Evolutionary conservation across 106 monocot genomes (phyloP).

Genomic region (Alisma plantagoaquatica): DNA sequence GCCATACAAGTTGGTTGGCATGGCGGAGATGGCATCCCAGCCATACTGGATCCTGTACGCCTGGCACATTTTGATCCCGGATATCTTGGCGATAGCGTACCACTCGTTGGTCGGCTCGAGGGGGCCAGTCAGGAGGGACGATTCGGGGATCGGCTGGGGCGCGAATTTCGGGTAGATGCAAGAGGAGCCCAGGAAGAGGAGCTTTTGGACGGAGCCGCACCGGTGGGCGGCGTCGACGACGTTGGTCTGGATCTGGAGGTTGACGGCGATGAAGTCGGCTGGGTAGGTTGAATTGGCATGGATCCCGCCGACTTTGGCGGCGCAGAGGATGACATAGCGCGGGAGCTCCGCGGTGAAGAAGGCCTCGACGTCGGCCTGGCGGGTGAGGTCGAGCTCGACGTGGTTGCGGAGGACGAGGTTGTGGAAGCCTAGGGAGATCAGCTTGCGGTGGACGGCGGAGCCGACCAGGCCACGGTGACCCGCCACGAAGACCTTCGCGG

Average conservation of each 20-base stretch:
- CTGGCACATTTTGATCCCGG: slow-evolving; percentile 97
- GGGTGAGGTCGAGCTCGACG: slow-evolving; percentile 86
- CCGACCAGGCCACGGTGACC: slow-evolving; percentile 94
- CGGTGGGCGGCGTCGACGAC: slow-evolving; percentile 64
- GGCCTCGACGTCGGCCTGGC: slow-evolving; percentile 76
- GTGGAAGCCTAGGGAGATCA: slow-evolving; percentile 61
- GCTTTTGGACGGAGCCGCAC: slow-evolving; percentile 44
- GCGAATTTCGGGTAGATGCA: slow-evolving; percentile 98
- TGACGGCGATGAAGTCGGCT: slow-evolving; percentile 90
- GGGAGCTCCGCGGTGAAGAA: slow-evolving; percentile 73
- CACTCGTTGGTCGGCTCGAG: slow-evolving; percentile 99
- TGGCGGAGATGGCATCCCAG: slow-evolving; percentile 78
- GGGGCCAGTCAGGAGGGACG: slow-evolving; percentile 60
- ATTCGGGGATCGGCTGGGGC: slow-evolving; percentile 88
- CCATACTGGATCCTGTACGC: slow-evolving; percentile 68
- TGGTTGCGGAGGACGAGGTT: slow-evolving; percentile 64
- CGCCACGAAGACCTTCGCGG: slow-evolving; percentile 73
- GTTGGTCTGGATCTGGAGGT: slow-evolving; percentile 99
- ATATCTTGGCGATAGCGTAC: slow-evolving; percentile 97
- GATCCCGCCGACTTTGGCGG: slow-evolving; percentile 97
- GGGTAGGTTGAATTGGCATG: slow-evolving; percentile 92
- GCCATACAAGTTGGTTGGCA: slow-evolving; percentile 97
- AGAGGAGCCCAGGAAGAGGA: slow-evolving; percentile 93
- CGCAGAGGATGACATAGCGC: slow-evolving; percentile 68
- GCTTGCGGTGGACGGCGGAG: slow-evolving; percentile 66